Evolutionary conservation across 768 basidiomycete species (phyloP).

Genomic region (Serendipita sp.): DNA sequence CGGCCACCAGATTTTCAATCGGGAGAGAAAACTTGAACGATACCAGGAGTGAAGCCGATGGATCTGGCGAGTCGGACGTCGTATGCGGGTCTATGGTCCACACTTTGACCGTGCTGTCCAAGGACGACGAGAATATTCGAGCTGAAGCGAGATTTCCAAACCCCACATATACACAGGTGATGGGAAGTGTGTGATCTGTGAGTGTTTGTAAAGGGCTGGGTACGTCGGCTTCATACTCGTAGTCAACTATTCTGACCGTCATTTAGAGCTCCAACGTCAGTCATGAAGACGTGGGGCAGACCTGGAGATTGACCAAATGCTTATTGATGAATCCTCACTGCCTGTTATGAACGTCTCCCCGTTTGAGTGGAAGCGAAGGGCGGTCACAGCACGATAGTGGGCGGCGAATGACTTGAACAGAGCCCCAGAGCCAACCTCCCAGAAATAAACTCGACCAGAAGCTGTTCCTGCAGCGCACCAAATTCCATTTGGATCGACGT

Average conservation of each 20-base stretch:
- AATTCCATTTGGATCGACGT: constrained; percentile 51
- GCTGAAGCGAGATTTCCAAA: constrained; percentile 63
- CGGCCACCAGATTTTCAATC: constrained; percentile 55
- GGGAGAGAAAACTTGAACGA: constrained; percentile 79
- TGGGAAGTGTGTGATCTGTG: constrained; percentile 81
- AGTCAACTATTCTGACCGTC: constrained; percentile 48
- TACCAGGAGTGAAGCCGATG: constrained; percentile 50
- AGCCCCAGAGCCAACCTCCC: constrained; percentile 96
- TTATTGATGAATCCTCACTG: constrained; percentile 78
- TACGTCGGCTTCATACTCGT: constrained; percentile 56
- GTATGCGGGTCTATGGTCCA: constrained; percentile 6
- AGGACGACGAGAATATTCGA: constrained; percentile 61
- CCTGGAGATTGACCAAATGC: constrained; percentile 83
- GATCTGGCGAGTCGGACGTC: background rate
- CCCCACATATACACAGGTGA: constrained; percentile 70
- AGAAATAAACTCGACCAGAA: constrained; percentile 82
- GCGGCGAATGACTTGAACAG: constrained; percentile 86
- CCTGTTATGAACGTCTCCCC: constrained; percentile 68
- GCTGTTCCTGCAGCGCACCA: constrained; percentile 80
- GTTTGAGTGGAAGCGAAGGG: constrained; percentile 70
- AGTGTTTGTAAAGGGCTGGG: constrained; percentile 64
- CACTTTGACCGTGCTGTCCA: constrained; percentile 89
- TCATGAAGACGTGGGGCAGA: constrained; percentile 20
- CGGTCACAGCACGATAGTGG: constrained; percentile 80
- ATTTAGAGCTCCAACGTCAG: background rate